Percentiles rank a stretch among this genome's conserved stretches.
Evolutionary conservation across 192 early-diverging fungal species (phyloP).

Genomic region (Backusella westeae): DNA sequence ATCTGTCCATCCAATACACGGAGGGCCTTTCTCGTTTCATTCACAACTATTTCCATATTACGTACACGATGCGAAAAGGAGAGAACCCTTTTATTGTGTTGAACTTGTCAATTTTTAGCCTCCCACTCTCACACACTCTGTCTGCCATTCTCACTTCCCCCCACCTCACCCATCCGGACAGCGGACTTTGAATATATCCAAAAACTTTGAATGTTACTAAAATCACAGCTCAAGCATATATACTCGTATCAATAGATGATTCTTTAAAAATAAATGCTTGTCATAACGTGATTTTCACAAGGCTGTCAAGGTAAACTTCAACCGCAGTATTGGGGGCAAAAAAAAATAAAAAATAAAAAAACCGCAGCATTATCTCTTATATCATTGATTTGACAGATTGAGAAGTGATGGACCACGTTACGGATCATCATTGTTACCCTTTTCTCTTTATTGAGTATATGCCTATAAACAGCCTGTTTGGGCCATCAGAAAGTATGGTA

Average conservation of each 20-base stretch:
- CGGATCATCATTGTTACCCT: neutral
- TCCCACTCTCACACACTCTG: neutral
- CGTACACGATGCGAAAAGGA: slow-evolving; percentile 16
- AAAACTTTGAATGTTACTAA: no score
- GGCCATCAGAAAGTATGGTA: no score
- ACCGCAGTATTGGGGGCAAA: neutral
- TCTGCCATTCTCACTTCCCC: no score
- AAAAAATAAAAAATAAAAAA: no score
- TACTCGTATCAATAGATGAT: no score
- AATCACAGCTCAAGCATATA: no score
- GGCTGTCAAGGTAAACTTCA: neutral
- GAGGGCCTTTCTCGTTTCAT: neutral
- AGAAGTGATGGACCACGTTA: neutral
- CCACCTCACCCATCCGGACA: no score
- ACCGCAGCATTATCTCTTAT: neutral
- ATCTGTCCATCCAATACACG: neutral
- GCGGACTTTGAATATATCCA: no score
- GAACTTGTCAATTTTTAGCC: neutral
- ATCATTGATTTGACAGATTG: neutral
- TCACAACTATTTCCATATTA: neutral
- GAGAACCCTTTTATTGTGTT: slow-evolving; percentile 3
- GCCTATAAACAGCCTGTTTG: no score
- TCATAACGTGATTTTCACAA: neutral
- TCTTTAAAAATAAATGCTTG: no score
- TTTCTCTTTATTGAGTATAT: neutral